Conservation (phyloP, 2,329 filamentous ascomycete genomes). For the Dactylellina drechsleri region DNA sequence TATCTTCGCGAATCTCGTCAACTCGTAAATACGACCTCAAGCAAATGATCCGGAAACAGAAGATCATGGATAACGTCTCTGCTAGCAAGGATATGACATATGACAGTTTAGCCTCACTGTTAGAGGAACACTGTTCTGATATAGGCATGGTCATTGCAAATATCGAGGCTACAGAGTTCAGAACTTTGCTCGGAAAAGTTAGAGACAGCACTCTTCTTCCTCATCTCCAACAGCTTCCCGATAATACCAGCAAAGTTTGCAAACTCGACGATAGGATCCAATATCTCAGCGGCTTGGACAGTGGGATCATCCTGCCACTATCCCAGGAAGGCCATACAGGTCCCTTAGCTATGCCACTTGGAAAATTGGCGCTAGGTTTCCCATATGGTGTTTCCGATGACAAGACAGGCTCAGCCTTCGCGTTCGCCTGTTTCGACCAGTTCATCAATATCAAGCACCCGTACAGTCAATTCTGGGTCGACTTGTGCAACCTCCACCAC, state of each 20-base stretch:
- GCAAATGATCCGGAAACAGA: conserved; percentile 52
- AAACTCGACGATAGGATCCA: conserved; percentile 40
- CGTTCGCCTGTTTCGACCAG: conserved; percentile 51
- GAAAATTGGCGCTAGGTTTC: conserved; percentile 27
- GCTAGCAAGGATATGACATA: conserved; percentile 53
- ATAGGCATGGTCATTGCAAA: conserved; percentile 52
- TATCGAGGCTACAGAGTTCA: conserved; percentile 30
- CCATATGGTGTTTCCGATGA: conserved; percentile 44
- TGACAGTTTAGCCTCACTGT: conserved; percentile 24
- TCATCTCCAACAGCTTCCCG: conserved; percentile 45
- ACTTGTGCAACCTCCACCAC: conserved; percentile 53
- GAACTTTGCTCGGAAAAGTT: conserved; percentile 24
- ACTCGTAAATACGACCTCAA: conserved; percentile 52
- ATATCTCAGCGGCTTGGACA: conserved; percentile 45
- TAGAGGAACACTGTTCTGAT: conserved; percentile 48
- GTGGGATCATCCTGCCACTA: conserved; percentile 47
- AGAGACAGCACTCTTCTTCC: conserved; percentile 25
- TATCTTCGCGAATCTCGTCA: conserved; percentile 47
- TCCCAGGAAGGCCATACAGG: conserved; percentile 36
- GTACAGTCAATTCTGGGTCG: conserved; percentile 52
- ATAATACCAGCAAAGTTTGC: conserved; percentile 19
- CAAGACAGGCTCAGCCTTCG: conserved; percentile 43
- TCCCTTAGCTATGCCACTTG: conserved; percentile 25
- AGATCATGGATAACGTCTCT: conserved; percentile 47
- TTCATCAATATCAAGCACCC: conserved; percentile 54